Evolutionary conservation across 1,284 basidiomycete species (phyloP).

Genomic region (Ganoderma sp.): DNA sequence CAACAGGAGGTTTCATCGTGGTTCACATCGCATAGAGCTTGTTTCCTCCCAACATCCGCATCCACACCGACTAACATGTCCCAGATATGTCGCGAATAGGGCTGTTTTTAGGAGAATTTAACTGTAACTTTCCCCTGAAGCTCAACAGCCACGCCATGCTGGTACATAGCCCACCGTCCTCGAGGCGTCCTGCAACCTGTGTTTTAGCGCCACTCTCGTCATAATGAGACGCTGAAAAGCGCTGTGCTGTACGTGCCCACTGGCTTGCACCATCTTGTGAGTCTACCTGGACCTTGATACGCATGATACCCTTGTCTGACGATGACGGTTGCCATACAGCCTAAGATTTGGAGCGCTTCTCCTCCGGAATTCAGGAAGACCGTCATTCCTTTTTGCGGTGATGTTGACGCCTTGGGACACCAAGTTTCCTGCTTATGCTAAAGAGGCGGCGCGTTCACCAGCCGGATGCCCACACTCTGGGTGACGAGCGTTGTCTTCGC

Average conservation of each 20-base stretch:
- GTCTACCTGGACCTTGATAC: neutral
- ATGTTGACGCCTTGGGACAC: neutral
- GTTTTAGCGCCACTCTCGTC: neutral
- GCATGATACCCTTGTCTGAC: neutral
- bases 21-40: neutral
- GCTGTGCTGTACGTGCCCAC: neutral
- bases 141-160: neutral
- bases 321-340: neutral
- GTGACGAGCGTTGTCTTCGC: neutral
- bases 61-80: neutral
- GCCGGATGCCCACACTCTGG: neutral
- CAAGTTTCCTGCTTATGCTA: neutral
- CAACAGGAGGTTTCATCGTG: neutral
- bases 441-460: neutral
- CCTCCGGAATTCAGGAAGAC: neutral
- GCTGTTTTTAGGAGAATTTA: neutral
- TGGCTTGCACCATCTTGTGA: neutral
- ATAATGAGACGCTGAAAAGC: neutral
- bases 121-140: neutral
- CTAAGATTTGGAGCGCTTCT: neutral
- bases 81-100: too few species aligned
- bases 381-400: neutral
- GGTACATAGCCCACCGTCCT: constrained; percentile 7
- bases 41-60: neutral
- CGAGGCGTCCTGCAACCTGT: neutral